A percentile compares a stretch with the other conserved stretches of the same genome.
Conservation (phyloP, 176 grass and related monocot genomes). For the Pontederia crassipes region DNA sequence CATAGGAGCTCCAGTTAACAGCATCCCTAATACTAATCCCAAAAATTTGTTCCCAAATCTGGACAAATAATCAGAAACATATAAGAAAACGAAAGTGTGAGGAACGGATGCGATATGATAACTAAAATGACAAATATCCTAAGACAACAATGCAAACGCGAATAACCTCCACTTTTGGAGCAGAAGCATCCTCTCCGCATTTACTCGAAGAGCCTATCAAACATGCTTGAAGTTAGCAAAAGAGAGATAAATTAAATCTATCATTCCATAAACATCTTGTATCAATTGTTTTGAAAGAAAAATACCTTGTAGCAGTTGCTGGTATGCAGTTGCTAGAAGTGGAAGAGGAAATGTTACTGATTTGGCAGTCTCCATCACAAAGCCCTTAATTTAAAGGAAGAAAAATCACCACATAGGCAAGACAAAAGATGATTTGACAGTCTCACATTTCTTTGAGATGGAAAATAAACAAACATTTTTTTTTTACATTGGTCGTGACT, state of each 20-base stretch:
- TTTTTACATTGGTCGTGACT: too few relatives aligned
- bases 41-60: slow-evolving; percentile 80
- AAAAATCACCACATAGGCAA: slow-evolving; percentile 11
- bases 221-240: slow-evolving; percentile 10
- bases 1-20: slow-evolving; percentile 57
- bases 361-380: slow-evolving; percentile 79
- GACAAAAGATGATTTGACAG: slow-evolving; percentile 25
- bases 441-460: background rate
- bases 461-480: too few relatives aligned
- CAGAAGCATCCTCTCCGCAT: slow-evolving; percentile 31
- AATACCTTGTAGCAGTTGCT: slow-evolving; percentile 80
- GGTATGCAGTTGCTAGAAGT: slow-evolving; percentile 58
- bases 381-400: slow-evolving; percentile 36
- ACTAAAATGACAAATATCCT: background rate
- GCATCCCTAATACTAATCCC: slow-evolving; percentile 73
- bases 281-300: slow-evolving; percentile 1
- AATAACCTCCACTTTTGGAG: slow-evolving; percentile 57
- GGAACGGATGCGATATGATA: too few relatives aligned
- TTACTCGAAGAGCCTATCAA: slow-evolving; percentile 53
- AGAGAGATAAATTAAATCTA: background rate
- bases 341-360: slow-evolving; percentile 70
- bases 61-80: slow-evolving; percentile 12
- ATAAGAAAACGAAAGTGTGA: slow-evolving; percentile 3
- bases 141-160: background rate
- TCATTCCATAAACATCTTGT: background rate